Base-by-base conservation (phyloP, 331 rosid species). In the Erythrophleum ivorense region DNA sequence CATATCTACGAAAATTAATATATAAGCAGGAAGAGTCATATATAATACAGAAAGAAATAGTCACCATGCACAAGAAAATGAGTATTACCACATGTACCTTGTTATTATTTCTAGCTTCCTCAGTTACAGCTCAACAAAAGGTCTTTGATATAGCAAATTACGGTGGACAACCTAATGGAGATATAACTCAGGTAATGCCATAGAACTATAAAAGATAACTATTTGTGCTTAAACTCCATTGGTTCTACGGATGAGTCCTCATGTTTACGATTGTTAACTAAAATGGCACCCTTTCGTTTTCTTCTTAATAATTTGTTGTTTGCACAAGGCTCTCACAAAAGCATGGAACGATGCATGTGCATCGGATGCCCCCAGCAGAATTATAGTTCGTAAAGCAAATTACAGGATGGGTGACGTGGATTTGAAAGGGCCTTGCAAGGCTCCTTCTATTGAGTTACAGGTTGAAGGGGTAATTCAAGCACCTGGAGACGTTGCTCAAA, bases 341-440 rank as follows among this genome's bases (percentile, higher is more conserved):
- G 60, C 84, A 63, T 81, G 84, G 84, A 73, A 31, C 31, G 60
- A 64, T 0, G 84, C 80, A 53, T 81, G 84, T 29, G 50, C 3
- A 16, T 65, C 75, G 24, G 41, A 1, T 21, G 74, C 0, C 64
- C 18, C 8, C 18, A 73, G 55, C 43, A 81, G 71, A 81, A 3
- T 81, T 16, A 5, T 73, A 34, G 8, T 81, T 81, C 69, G 75
- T 6, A n/a, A 0, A 0, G 70, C 60, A 6, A 52, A 7, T 29
- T 81, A 81, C 75, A 50, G 2, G 3, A 15, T 81, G 40, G 33
- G 31, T 1, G 59, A 19, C 52, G 55, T 65, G 41, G 69, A 64
- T 4, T 15, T 81, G 15, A 57, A 3, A 6, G 84, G 84, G 21
- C 84, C 84, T 5, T 81, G 84, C 12, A 64, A 73, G 46, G 75